These are phyloP conservation scores for Tausonia pullulans DNA, from an alignment of 1,284 basidiomycete species.

Conservation along the genomic window DNA sequence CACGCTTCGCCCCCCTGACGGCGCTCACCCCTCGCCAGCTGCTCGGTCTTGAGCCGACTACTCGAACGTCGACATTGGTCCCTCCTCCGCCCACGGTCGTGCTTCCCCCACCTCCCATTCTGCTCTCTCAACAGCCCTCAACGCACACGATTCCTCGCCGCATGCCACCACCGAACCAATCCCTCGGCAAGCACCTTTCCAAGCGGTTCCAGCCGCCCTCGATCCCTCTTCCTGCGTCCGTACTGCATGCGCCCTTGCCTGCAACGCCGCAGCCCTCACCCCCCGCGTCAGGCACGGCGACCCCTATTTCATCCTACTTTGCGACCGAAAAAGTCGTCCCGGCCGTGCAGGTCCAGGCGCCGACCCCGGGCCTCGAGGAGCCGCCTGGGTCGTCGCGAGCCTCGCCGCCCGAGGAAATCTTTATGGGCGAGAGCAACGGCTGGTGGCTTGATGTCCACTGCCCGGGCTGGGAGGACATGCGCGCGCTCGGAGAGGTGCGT, in stretches of 20 bases:
- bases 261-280: not conserved
- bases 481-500: conserved; percentile 66
- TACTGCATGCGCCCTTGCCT: not conserved
- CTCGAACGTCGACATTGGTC: not conserved
- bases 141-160: not conserved
- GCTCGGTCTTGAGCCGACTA: not conserved
- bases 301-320: not conserved
- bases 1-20: not conserved
- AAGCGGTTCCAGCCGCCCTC: not conserved
- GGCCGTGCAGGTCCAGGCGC: too few species aligned
- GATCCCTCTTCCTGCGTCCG: not conserved
- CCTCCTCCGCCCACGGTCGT: not conserved
- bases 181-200: not conserved
- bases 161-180: not conserved
- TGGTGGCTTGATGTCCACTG: conserved; percentile 93
- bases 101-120: not conserved
- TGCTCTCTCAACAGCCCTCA: not conserved
- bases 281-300: not conserved
- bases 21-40: conserved; percentile 12
- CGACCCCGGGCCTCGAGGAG: not conserved
- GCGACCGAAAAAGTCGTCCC: too few species aligned
- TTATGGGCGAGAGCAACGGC: conserved; percentile 30
- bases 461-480: conserved; percentile 82
- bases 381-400: not conserved
- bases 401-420: not conserved